Base-by-base conservation (phyloP, 2,329 filamentous ascomycete species). In the Colletotrichum caudatum region DNA sequence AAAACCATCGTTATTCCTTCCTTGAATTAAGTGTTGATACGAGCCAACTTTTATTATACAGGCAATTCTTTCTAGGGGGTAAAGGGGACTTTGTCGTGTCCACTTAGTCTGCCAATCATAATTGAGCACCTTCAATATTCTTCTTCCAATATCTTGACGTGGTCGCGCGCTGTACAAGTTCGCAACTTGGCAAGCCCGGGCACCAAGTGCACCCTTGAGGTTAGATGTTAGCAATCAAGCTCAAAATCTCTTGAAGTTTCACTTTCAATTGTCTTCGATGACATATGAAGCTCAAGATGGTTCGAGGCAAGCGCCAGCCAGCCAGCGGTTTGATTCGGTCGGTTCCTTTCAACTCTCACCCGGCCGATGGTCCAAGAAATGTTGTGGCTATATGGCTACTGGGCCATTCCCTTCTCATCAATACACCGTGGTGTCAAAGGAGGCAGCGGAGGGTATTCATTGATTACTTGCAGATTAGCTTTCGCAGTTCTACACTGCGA, bases 341-440 rank as follows among this genome's bases (percentile, higher is more conserved):
- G 23, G 7, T 14, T 64, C 33, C 35, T 54, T 64, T 53, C 18
- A 33, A 64, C 48, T 33, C 23, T n/a, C 12, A n/a, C 16, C 23
- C 29, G 11, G 18, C 48, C 23, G 14, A 41, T 9, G 18, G 48
- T 54, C 8, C n/a, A 48, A 48, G 37, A 29, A 44, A 16, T 39
- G n/a, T 48, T 50, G 33, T 37, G 53, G 54, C 53, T 37, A 48
- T 29, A 26, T 44, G n/a, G n/a, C 33, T 35, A 16, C n/a, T 33
- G 33, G 48, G 26, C 35, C 61, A 54, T 54, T 39, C 48, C 48
- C 48, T 54, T 54, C 35, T 23, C 20, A 11, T 33, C 61, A 23
- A 14, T 51, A 48, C 48, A 41, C 23, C 2, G 61, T 35, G 35
- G 18, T 44, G 35, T 33, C 61, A 54, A 64, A 62, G 33, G 46